Evolutionary conservation across 2,329 filamentous ascomycete genomes (phyloP).

Genomic region (Paracorniculantispora psalliotae): DNA sequence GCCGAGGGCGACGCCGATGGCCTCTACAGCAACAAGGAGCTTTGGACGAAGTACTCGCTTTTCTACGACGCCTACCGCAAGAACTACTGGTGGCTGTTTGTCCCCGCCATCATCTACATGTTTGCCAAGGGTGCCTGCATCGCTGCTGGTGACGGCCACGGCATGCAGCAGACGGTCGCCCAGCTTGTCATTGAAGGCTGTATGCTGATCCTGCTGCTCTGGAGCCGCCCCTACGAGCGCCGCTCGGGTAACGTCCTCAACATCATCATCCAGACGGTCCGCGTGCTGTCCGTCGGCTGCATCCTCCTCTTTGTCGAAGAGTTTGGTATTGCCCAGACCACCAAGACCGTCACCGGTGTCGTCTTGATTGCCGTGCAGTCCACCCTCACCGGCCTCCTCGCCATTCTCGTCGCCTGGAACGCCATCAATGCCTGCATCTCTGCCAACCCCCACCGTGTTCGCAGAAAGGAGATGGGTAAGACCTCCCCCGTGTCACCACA

Average conservation of each 20-base stretch:
- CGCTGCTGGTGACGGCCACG: slow-evolving; percentile 79
- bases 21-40: slow-evolving; percentile 83
- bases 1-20: slow-evolving; percentile 65
- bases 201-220: slow-evolving; percentile 75
- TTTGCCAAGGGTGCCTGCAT: slow-evolving; percentile 84
- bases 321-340: slow-evolving; percentile 82
- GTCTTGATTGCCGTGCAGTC: slow-evolving; percentile 90
- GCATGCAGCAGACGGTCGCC: slow-evolving; percentile 71
- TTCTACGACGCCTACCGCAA: slow-evolving; percentile 97
- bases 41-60: slow-evolving; percentile 92
- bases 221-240: slow-evolving; percentile 80
- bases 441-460: slow-evolving; percentile 84
- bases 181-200: slow-evolving; percentile 77
- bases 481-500: slow-evolving; percentile 13
- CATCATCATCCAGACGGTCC: slow-evolving; percentile 82
- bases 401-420: slow-evolving; percentile 84
- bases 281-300: slow-evolving; percentile 81
- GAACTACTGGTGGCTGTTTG: slow-evolving; percentile 94
- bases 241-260: slow-evolving; percentile 90
- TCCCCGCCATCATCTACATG: slow-evolving; percentile 84
- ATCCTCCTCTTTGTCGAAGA: slow-evolving; percentile 93
- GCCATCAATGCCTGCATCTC: slow-evolving; percentile 77
- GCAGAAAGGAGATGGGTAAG: slow-evolving; percentile 85
- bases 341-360: slow-evolving; percentile 90
- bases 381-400: slow-evolving; percentile 73